These are phyloP conservation scores for Arbutus unedo DNA, from an alignment of 148 eudicot species.

Conservation along the genomic window DNA sequence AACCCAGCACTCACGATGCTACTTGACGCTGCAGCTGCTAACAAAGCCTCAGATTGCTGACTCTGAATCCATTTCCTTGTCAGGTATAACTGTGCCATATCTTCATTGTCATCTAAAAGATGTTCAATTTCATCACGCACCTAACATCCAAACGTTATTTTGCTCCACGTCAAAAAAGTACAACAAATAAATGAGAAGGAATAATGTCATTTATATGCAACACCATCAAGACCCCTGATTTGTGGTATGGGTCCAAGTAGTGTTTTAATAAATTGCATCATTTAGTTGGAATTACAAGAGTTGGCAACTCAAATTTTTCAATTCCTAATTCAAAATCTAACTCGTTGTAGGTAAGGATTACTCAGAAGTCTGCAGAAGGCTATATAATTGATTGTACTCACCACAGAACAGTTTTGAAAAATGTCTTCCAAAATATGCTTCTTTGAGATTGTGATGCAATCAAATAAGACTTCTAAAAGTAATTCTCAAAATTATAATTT, in stretches of 20 bases:
- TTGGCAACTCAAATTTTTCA: neutral
- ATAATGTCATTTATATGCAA: neutral
- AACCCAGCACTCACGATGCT: constrained; percentile 42
- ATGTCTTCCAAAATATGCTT: too few species aligned
- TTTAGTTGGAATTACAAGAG: neutral
- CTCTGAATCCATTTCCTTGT: constrained; percentile 81
- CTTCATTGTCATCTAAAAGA: constrained; percentile 92
- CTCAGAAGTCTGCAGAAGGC: neutral
- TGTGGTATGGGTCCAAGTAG: neutral
- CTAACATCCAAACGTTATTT: constrained; percentile 33
- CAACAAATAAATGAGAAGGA: neutral
- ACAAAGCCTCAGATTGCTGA: constrained; percentile 71
- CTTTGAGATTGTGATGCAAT: too few species aligned
- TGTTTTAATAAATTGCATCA: neutral
- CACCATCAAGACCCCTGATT: neutral
- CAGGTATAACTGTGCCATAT: constrained; percentile 88
- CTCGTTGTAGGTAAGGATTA: neutral
- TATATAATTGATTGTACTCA: too few species aligned
- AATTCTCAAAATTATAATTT: too few species aligned
- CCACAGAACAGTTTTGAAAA: too few species aligned
- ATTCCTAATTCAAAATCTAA: neutral
- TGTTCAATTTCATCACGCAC: constrained; percentile 98
- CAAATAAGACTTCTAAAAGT: too few species aligned
- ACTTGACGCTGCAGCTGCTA: constrained; percentile 47
- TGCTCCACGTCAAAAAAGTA: neutral